Evolutionary conservation across 1,139 yeast species (phyloP).

Genomic region (Suhomyces bokatorum): DNA sequence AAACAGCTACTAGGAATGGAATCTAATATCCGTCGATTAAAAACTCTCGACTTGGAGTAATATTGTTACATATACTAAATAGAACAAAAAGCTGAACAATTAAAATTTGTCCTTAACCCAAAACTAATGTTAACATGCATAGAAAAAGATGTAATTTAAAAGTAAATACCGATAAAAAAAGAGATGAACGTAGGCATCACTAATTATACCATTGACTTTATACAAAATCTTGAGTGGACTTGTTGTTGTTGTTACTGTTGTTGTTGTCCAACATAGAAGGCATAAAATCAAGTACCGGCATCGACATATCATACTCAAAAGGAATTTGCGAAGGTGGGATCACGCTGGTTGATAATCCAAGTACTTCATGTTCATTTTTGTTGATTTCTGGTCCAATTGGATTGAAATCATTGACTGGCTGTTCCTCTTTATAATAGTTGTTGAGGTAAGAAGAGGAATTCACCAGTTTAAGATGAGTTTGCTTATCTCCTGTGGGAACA

Average conservation of each 20-base stretch:
- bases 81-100: conserved; percentile 2
- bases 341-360: conserved; percentile 8
- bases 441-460: conserved; percentile 12
- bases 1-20: conserved; percentile 28
- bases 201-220: background rate
- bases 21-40: conserved; percentile 38
- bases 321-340: conserved; percentile 16
- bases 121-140: background rate
- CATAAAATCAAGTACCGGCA: conserved; percentile 16
- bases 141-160: conserved; percentile 1
- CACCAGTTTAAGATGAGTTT: background rate
- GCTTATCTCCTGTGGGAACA: conserved; percentile 3
- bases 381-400: background rate
- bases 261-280: conserved; percentile 9
- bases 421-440: conserved; percentile 5
- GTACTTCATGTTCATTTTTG: background rate
- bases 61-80: conserved; percentile 8
- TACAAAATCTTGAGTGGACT: conserved; percentile 4
- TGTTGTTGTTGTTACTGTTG: conserved; percentile 3
- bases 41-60: conserved; percentile 13
- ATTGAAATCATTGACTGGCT: background rate
- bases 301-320: conserved; percentile 17
- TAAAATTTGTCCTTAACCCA: conserved; percentile 4
- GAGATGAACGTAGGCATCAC: background rate
- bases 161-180: conserved; percentile 6